Evolutionary conservation across 192 early-diverging fungal species (phyloP).

Genomic region (Dispira parvispora): DNA sequence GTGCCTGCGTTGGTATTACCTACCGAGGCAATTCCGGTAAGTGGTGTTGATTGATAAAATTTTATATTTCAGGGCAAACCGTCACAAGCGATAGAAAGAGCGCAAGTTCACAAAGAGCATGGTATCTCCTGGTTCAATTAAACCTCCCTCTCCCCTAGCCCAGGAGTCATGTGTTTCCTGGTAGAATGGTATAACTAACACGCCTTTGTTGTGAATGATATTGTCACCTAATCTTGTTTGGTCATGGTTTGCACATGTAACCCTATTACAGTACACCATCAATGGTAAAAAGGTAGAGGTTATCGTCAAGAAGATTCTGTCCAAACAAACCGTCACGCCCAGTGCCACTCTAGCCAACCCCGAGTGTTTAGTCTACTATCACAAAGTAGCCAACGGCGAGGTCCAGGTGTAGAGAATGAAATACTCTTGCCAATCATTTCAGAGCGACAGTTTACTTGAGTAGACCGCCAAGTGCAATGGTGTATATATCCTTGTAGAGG

Average conservation of each 20-base stretch:
- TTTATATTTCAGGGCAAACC: neutral
- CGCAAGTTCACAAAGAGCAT: no score
- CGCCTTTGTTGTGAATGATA: no score
- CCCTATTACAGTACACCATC: slow-evolving; percentile 50
- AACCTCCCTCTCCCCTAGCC: slow-evolving; percentile 4
- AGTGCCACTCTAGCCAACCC: slow-evolving; percentile 77
- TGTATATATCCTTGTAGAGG: no score
- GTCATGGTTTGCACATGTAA: no score
- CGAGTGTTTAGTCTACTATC: slow-evolving; percentile 67
- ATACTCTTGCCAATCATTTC: no score
- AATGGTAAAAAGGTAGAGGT: slow-evolving; percentile 98
- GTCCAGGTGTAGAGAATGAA: no score
- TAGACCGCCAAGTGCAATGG: no score
- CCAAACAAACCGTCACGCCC: slow-evolving; percentile 64
- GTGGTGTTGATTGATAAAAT: neutral
- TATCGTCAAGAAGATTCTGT: slow-evolving; percentile 64
- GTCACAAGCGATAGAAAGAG: no score
- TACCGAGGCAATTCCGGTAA: slow-evolving; percentile 67
- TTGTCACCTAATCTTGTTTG: no score
- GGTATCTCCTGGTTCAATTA: neutral
- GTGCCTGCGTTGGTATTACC: slow-evolving; percentile 76
- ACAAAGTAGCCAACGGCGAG: slow-evolving; percentile 44
- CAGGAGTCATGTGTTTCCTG: no score
- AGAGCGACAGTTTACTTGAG: no score
- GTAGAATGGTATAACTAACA: no score